Evolutionary conservation across 257 asterid genomes (phyloP).

Genomic region (Galeopsis tetrahit): DNA sequence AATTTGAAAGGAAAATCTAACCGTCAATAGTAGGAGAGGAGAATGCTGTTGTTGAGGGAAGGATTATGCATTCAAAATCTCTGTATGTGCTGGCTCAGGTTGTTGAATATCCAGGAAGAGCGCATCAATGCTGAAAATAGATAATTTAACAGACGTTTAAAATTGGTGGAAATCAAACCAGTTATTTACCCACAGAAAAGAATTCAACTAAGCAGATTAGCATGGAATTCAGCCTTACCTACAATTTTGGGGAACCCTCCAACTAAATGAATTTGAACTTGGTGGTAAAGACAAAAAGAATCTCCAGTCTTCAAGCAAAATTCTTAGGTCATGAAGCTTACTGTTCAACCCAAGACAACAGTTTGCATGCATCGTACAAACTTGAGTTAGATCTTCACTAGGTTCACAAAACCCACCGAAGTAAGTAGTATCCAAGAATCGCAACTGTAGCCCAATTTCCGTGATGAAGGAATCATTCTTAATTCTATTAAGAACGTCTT

Average conservation of each 20-base stretch:
- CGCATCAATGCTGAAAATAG: constrained; percentile 53
- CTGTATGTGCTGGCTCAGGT: constrained; percentile 25
- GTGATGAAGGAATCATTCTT: constrained; percentile 49
- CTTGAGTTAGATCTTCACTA: constrained; percentile 61
- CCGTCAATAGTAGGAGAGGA: constrained; percentile 1
- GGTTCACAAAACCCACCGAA: constrained; percentile 88
- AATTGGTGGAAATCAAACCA: neutral
- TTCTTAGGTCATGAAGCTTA: constrained; percentile 77
- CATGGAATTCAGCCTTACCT: constrained; percentile 47
- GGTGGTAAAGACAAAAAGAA: constrained; percentile 51
- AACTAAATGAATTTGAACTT: constrained; percentile 38
- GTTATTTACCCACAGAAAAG: neutral
- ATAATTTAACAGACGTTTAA: constrained; percentile 12
- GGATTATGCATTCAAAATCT: constrained; percentile 10
- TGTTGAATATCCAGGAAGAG: constrained; percentile 31
- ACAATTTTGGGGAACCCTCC: constrained; percentile 88
- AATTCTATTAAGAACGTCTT: constrained; percentile 71
- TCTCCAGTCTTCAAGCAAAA: constrained; percentile 74
- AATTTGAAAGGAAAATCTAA: constrained; percentile 5
- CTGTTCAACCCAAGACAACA: constrained; percentile 69
- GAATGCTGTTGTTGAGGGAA: constrained; percentile 7
- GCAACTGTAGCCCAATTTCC: constrained; percentile 54
- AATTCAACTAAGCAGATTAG: constrained; percentile 3
- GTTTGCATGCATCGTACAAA: constrained; percentile 84
- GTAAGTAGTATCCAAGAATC: constrained; percentile 63